These are phyloP conservation scores for Scedosporium apiospermum DNA, from an alignment of 2,329 filamentous ascomycete genomes.

Conservation along the genomic window DNA sequence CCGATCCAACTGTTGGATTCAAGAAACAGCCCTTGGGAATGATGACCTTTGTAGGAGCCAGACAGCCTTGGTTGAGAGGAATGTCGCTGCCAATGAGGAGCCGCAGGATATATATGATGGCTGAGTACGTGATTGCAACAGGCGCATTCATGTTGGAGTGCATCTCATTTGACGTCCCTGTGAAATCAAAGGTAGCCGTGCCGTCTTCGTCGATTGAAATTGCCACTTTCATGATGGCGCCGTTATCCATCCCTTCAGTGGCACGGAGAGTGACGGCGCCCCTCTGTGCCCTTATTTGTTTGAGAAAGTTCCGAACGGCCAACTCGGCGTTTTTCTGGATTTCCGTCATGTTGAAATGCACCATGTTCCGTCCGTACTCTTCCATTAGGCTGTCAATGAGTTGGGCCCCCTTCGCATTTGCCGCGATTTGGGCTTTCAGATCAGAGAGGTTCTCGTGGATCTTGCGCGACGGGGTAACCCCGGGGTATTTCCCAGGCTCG, in stretches of 20 bases:
- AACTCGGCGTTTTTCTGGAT: conserved; percentile 72
- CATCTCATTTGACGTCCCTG: conserved; percentile 23
- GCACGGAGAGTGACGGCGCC: conserved; percentile 13
- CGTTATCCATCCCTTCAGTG: conserved; percentile 26
- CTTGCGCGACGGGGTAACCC: conserved; percentile 70
- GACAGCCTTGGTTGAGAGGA: conserved; percentile 77
- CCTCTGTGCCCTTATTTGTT: not conserved
- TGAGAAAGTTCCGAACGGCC: not conserved
- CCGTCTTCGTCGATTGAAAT: conserved; percentile 22
- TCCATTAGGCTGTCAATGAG: conserved; percentile 19
- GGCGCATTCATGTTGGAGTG: conserved; percentile 27
- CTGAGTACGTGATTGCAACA: conserved; percentile 30
- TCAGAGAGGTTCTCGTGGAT: conserved; percentile 79
- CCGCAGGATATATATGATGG: conserved; percentile 78
- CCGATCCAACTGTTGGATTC: conserved; percentile 64
- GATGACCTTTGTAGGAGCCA: conserved; percentile 64
- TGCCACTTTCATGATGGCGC: conserved; percentile 22
- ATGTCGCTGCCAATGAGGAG: conserved; percentile 75
- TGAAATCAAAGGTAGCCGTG: conserved; percentile 25
- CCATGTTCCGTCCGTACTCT: conserved; percentile 68
- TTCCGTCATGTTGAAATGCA: conserved; percentile 74
- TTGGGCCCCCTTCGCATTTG: conserved; percentile 37
- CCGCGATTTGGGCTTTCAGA: conserved; percentile 76
- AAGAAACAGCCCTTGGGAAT: conserved; percentile 68
- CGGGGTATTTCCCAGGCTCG: conserved; percentile 65